Evolutionary conservation across 257 asterid species (phyloP).

Genomic region (Solanum virginianum): DNA sequence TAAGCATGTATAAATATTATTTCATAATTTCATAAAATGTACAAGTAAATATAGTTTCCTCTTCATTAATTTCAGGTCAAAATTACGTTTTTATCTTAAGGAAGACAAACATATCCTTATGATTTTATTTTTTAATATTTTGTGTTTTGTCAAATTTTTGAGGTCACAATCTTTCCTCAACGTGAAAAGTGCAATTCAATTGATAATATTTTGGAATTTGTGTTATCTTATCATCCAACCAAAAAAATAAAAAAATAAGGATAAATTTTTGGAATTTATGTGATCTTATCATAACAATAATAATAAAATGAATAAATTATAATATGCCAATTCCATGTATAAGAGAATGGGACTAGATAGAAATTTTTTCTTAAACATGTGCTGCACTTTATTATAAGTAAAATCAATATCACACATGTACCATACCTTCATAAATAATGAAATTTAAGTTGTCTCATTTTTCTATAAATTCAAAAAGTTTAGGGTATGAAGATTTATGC

Average conservation of each 20-base stretch:
- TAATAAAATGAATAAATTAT: not conserved
- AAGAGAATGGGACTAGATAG: not conserved
- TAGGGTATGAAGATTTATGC: not conserved
- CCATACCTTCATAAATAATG: not conserved
- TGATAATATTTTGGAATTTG: not conserved
- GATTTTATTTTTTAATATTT: not conserved
- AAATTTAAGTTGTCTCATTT: not conserved
- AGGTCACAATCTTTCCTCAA: not conserved
- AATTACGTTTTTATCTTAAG: not conserved
- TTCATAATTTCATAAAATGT: fast-evolving
- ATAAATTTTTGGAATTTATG: not conserved
- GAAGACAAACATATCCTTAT: not conserved
- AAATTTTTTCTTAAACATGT: not conserved
- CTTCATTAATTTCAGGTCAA: fast-evolving
- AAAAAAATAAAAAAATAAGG: not conserved
- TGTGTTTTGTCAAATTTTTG: not conserved
- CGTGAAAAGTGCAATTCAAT: not conserved
- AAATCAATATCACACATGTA: not conserved
- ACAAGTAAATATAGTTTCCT: not conserved
- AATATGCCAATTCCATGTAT: not conserved
- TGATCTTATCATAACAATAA: not conserved
- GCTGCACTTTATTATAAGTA: not conserved
- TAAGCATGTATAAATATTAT: not conserved
- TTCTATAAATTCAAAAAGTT: not conserved
- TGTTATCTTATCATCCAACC: not conserved